Conservation (phyloP, 2,329 filamentous ascomycete species). For the Ampelomyces quisqualis region DNA sequence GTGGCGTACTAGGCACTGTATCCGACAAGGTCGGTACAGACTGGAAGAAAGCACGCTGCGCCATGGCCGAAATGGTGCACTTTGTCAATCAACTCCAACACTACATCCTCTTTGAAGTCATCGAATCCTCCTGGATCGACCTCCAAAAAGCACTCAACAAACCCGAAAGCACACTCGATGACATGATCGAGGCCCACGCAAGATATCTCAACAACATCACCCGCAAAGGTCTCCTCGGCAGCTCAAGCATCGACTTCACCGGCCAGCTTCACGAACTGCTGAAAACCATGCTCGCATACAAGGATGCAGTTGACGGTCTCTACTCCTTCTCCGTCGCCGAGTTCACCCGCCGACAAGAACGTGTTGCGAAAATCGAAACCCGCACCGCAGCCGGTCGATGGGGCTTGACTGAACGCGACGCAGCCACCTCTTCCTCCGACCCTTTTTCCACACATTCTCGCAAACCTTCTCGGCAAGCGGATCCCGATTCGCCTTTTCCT, state of each 20-base stretch:
- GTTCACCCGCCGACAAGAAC: constrained; percentile 87
- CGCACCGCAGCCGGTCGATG: constrained; percentile 65
- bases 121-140: constrained; percentile 92
- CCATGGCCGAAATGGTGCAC: constrained; percentile 96
- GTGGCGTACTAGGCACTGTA: constrained; percentile 81
- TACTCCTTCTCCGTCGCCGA: constrained; percentile 95
- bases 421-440: constrained; percentile 30
- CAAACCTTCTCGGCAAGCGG: constrained; percentile 26
- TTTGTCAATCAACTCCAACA: constrained; percentile 97
- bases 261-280: constrained; percentile 89
- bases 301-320: constrained; percentile 87
- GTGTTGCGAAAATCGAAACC: constrained; percentile 69
- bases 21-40: constrained; percentile 72
- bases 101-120: constrained; percentile 98
- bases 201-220: constrained; percentile 92
- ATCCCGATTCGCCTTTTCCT: constrained; percentile 48
- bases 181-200: constrained; percentile 88
- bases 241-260: constrained; percentile 71
- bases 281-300: constrained; percentile 90
- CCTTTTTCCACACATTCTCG: constrained; percentile 23
- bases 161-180: constrained; percentile 88
- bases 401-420: constrained; percentile 60
- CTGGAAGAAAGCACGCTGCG: constrained; percentile 88
- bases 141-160: constrained; percentile 79
- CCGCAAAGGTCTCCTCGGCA: constrained; percentile 88